Evolutionary conservation across 805 yeast species (phyloP).

Genomic region (Suhomyces emberorum): DNA sequence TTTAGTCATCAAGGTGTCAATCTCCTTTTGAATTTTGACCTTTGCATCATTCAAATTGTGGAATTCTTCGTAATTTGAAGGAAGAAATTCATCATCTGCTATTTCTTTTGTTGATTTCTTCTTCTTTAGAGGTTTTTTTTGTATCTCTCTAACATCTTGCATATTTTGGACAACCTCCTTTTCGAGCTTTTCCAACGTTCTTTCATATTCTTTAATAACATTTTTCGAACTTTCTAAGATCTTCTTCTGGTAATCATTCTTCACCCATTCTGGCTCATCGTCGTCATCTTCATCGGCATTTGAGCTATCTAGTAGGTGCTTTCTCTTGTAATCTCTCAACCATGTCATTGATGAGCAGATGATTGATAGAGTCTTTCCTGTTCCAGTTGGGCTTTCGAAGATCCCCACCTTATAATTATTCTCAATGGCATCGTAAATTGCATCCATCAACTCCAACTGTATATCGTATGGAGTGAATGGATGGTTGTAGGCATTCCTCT

Average conservation of each 20-base stretch:
- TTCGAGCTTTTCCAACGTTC: constrained; percentile 34
- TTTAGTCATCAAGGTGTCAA: constrained; percentile 44
- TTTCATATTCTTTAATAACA: constrained; percentile 38
- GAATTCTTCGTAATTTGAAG: constrained; percentile 32
- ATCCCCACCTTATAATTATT: constrained; percentile 63
- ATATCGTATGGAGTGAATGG: constrained; percentile 82
- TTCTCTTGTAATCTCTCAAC: constrained; percentile 55
- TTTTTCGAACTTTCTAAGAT: constrained; percentile 25
- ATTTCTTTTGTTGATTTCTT: constrained; percentile 8
- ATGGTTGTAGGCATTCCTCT: constrained; percentile 49
- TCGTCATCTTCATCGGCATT: constrained; percentile 29
- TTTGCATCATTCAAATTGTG: constrained; percentile 22
- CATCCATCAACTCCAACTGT: constrained; percentile 72
- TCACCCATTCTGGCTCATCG: constrained; percentile 73
- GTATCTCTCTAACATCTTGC: constrained; percentile 11
- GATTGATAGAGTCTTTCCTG: constrained; percentile 85
- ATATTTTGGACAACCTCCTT: constrained; percentile 14
- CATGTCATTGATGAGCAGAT: constrained; percentile 85
- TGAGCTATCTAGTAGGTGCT: constrained; percentile 5
- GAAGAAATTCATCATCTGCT: constrained; percentile 20
- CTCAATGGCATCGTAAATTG: constrained; percentile 62
- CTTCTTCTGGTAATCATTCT: constrained; percentile 31
- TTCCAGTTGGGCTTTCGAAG: constrained; percentile 93
- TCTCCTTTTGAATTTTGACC: constrained; percentile 42
- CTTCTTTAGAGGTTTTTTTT: constrained; percentile 10